Conservation (phyloP, 495 filamentous ascomycete genomes). For the Aspergillus kassunensis region DNA sequence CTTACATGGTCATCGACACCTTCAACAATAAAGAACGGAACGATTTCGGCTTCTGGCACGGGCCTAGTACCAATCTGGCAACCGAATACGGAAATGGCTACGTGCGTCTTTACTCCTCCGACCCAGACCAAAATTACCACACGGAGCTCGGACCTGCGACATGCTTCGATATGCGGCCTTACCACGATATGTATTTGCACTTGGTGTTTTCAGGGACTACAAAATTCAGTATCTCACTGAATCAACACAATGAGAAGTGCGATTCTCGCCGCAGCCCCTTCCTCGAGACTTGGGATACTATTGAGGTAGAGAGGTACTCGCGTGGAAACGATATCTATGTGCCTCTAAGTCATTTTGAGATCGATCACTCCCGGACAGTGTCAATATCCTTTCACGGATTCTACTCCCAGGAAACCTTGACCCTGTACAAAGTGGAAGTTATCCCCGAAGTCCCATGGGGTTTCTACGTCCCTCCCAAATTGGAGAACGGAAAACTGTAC, state of each 20-base stretch:
- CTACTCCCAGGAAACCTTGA: constrained; percentile 49
- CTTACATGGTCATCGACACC: constrained; percentile 59
- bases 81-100: constrained; percentile 45
- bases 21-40: constrained; percentile 56
- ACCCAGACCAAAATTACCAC: constrained; percentile 67
- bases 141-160: constrained; percentile 53
- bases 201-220: constrained; percentile 64
- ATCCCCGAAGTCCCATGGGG: constrained; percentile 40
- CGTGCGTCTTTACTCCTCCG: constrained; percentile 58
- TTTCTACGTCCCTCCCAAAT: constrained; percentile 55
- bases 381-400: constrained; percentile 69
- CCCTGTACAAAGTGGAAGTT: constrained; percentile 62
- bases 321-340: constrained; percentile 60
- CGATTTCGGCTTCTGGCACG: constrained; percentile 68
- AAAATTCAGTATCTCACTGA: constrained; percentile 64
- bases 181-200: constrained; percentile 59
- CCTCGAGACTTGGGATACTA: constrained; percentile 69
- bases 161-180: constrained; percentile 59
- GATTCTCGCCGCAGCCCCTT: constrained; percentile 56
- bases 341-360: constrained; percentile 67
- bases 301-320: constrained; percentile 63
- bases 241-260: constrained; percentile 68
- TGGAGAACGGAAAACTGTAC: constrained; percentile 57
- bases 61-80: constrained; percentile 57
- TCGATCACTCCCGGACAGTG: constrained; percentile 55